Evolutionary conservation across 1,284 basidiomycete species (phyloP), one percentile per base, ranked within the genome.

Genomic region (Exsudoporus floridanus): DNA sequence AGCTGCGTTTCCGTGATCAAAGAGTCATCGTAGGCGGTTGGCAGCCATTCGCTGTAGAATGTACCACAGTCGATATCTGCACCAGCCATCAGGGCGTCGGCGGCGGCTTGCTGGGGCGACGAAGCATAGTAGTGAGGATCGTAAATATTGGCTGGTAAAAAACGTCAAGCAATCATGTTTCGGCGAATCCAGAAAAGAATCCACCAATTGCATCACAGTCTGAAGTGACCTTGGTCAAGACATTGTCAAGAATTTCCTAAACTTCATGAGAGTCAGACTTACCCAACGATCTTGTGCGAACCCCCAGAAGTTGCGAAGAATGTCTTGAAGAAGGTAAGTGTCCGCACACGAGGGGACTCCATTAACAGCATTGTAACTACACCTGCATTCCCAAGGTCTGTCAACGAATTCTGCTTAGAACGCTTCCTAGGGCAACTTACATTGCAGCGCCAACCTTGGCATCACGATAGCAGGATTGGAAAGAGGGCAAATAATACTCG

Each of bases 281-380:
- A 82, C 75, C 79, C 79, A 82, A 39, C 79, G 65, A 38, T 76
- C 73, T 42, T 77, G 72, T 45, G 74, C 69, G 54, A 83, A 78
- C 13, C 74, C 76, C 75, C 77, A 83, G 46, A 70, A 68, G 49
- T 80, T 78, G n/a, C 81, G 69, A 19, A 81, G 63, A 19, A 83
- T 63, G 35, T 72, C 69, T 58, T 82, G 79, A 35, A 83, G 69
- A 31, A 83, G 67, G 60, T 76, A 83, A 4, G 73, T 70, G 60
- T 72, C 76, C 13, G 79, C 80, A 58, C 81, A 83, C 1, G 77
- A 71, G 8, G 81, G 81, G 31, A 83, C 64, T 2, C 81, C 81
- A 54, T 83, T 82, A 18, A 83, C 79, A 12, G 80, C 75, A 56
- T 83, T 83, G 59, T 83, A 83, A 53, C 76, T 78, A 70, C 80